Evolutionary conservation across 345 rosid genomes (phyloP).

Genomic region (Carallia brachiata): DNA sequence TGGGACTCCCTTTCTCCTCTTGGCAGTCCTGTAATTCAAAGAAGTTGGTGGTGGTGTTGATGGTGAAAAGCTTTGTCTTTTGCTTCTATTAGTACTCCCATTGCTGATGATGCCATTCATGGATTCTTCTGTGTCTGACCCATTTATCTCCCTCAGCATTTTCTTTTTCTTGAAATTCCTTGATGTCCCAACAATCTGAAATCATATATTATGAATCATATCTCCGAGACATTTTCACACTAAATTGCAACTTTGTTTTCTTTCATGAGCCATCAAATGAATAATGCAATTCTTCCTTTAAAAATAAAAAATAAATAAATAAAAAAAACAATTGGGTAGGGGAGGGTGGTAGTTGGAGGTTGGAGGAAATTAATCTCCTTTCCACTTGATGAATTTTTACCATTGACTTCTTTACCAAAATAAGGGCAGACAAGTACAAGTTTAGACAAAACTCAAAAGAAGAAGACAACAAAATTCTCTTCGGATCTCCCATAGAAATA

Average conservation of each 20-base stretch:
- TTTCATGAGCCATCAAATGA: not conserved
- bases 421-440: not conserved
- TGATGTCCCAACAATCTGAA: conserved; percentile 69
- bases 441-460: not conserved
- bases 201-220: not conserved
- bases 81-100: conserved; percentile 2
- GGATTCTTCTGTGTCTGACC: conserved; percentile 33
- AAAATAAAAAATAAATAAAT: too few relatives aligned
- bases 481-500: too few relatives aligned
- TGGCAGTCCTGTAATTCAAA: conserved; percentile 17
- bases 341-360: not conserved
- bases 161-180: conserved; percentile 48
- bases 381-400: not conserved
- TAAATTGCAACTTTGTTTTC: not conserved
- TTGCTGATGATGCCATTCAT: conserved; percentile 5
- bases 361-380: not conserved
- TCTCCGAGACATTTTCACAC: too few relatives aligned
- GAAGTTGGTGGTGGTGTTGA: conserved; percentile 34
- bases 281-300: not conserved
- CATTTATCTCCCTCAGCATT: conserved; percentile 8
- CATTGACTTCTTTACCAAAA: not conserved
- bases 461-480: not conserved
- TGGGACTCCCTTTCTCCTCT: conserved; percentile 35
- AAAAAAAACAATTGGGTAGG: not conserved
- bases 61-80: conserved; percentile 21